These are phyloP conservation scores for Phlebiopsis flavidoalba DNA, from an alignment of 768 basidiomycete species.

Conservation along the genomic window DNA sequence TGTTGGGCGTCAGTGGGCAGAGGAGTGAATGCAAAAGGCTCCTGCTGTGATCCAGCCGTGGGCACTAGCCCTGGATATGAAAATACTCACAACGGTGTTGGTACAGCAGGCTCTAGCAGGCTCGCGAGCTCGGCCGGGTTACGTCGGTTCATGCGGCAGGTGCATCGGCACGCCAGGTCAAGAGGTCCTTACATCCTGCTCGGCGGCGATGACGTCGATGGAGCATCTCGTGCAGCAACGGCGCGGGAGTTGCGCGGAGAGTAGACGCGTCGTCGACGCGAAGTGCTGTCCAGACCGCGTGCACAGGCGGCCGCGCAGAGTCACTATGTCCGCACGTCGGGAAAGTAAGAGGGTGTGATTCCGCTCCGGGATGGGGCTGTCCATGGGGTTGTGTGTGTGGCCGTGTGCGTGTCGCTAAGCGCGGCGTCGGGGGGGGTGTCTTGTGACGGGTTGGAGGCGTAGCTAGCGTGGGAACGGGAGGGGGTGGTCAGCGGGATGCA, in stretches of 20 bases:
- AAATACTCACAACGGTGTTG: conserved; percentile 9
- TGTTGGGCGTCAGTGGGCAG: not conserved
- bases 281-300: not conserved
- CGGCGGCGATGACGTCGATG: not conserved
- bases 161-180: conserved; percentile 6
- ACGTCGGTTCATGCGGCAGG: conserved; percentile 7
- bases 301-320: conserved; percentile 2
- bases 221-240: conserved; percentile 14
- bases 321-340: conserved; percentile 13
- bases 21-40: conserved; percentile 1
- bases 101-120: conserved; percentile 9
- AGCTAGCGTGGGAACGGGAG: not conserved
- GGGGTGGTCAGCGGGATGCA: not conserved
- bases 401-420: not conserved
- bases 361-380: conserved; percentile 1
- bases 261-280: conserved; percentile 13
- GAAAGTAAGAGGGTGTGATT: conserved; percentile 8
- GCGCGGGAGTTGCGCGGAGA: conserved; percentile 11
- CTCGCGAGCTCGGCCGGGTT: conserved; percentile 5
- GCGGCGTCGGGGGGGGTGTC: not conserved
- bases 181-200: not conserved
- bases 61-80: not conserved
- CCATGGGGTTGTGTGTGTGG: not conserved
- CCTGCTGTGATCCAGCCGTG: not conserved
- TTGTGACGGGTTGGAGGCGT: not conserved